Evolutionary conservation across 768 basidiomycete genomes (phyloP).

Genomic region (Phlegmacium glaucopus): DNA sequence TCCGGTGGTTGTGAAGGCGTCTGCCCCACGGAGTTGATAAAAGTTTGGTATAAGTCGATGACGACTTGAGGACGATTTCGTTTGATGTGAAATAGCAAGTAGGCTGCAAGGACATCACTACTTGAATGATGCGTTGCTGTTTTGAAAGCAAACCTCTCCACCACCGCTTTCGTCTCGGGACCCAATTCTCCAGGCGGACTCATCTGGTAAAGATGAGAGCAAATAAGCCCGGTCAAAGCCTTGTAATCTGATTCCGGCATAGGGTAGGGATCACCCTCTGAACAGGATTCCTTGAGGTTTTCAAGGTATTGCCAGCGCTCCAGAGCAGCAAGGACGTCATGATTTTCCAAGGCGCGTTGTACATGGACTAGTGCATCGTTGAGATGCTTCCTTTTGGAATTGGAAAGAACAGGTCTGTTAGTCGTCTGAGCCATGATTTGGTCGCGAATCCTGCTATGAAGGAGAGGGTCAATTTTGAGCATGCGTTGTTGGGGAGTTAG

Average conservation of each 20-base stretch:
- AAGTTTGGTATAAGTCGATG: constrained; percentile 42
- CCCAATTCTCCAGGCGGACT: neutral
- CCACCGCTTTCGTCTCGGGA: constrained; percentile 7
- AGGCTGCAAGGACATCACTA: constrained; percentile 41
- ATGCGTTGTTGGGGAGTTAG: neutral
- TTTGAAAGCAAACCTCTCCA: constrained; percentile 48
- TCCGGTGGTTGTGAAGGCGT: constrained; percentile 8
- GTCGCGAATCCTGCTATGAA: constrained; percentile 20
- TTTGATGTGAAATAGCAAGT: constrained; percentile 45
- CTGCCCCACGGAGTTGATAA: constrained; percentile 22
- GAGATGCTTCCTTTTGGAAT: constrained; percentile 10
- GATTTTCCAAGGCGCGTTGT: constrained; percentile 7
- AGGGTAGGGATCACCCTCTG: constrained; percentile 8
- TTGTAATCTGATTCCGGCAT: constrained; percentile 10
- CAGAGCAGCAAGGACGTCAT: constrained; percentile 10
- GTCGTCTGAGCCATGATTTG: constrained; percentile 20
- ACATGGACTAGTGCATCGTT: constrained; percentile 15
- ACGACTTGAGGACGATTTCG: constrained; percentile 37
- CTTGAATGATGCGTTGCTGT: constrained; percentile 42
- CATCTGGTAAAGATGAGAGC: neutral
- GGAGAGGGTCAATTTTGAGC: constrained; percentile 10
- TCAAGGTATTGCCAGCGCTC: constrained; percentile 13
- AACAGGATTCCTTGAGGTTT: constrained; percentile 5
- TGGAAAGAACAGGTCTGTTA: constrained; percentile 13
- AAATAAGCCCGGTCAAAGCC: constrained; percentile 10